Base-by-base conservation (phyloP, 1,284 basidiomycete species). In the Leccinum laetum region DNA sequence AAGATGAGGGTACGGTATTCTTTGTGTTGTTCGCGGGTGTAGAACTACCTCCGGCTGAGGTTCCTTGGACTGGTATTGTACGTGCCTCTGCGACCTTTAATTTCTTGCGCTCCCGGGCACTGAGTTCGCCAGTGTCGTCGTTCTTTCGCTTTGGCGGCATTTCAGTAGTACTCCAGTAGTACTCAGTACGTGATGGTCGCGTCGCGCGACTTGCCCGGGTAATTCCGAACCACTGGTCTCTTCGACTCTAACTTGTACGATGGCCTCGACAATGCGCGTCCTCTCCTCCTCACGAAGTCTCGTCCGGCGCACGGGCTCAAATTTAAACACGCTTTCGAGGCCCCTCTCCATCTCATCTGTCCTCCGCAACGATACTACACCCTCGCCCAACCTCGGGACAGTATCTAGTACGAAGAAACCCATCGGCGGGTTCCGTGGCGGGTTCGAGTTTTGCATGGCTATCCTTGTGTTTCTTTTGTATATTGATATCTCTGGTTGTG, bases 361-460 rank as follows among this genome's bases (percentile, higher is more conserved):
- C 41, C 68, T 81, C 58, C 82, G 82, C 62, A 83, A 86, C 67
- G 87, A 87, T 64, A 78, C 79, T 11, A 64, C 79, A 35, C 67
- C 79, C 1, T 68, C 81, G 35, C 79, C 85, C 35, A 86, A 85
- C 67, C 73, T 88, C 60, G 89, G 89, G 24, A 80, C 82, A 2
- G 78, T 86, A 35, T 83, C 84, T 41, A 80, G 81, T 35, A 86
- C 87, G 66, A 92, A 89, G 81, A 91, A 87, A 79, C 93, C 93
- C 11, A 83, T 95, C 69, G 94, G 94, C 61, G 93, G 92, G 61
- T 90, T 95, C 78, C 87, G 92, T 68, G 92, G 93, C 79, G 92
- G 93, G 93, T 93, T 68, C 77, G 88, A 78, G 18, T 61, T 59
- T 60, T 49, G 52, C 60, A 32, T 62, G 37, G 16, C 8, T 60